phyloP scores from a whole-genome alignment of 345 rosid genomes.

The Populus simonii region DNA sequence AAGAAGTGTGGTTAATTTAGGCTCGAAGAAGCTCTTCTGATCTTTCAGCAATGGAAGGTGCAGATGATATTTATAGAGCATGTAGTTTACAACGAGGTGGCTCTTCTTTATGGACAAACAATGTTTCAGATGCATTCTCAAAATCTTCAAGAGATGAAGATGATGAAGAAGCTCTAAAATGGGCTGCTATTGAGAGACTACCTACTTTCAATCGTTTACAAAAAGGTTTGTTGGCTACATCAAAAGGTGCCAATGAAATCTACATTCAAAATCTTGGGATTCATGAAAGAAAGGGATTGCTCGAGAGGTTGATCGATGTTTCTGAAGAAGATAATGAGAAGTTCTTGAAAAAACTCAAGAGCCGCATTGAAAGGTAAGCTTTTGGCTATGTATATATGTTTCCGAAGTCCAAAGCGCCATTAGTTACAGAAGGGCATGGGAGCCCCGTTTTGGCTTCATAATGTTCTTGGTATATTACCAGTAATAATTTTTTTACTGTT shows the following conservation, averaged over 20 bases:
- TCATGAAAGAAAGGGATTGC: slow-evolving; percentile 15
- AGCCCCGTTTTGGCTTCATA: neutral
- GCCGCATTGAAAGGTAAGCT: slow-evolving; percentile 21
- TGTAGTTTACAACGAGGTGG: slow-evolving; percentile 8
- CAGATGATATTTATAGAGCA: neutral
- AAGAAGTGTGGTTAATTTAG: too few relatives aligned
- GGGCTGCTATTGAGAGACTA: slow-evolving; percentile 54
- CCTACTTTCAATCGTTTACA: slow-evolving; percentile 43
- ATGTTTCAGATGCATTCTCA: slow-evolving; percentile 44
- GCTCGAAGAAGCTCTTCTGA: neutral
- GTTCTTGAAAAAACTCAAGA: slow-evolving; percentile 22
- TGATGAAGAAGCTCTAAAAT: slow-evolving; percentile 55
- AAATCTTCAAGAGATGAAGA: slow-evolving; percentile 58
- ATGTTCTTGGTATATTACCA: neutral
- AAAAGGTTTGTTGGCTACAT: slow-evolving; percentile 39
- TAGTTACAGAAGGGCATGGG: too few relatives aligned
- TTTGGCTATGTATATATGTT: too few relatives aligned
- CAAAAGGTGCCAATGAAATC: slow-evolving; percentile 17
- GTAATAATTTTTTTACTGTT: neutral
- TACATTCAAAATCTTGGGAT: slow-evolving; percentile 34
- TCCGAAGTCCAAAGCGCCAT: neutral
- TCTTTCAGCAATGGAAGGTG: slow-evolving; percentile 7
- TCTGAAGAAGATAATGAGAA: slow-evolving; percentile 27
- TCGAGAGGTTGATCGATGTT: slow-evolving; percentile 17
- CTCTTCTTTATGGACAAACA: slow-evolving; percentile 36